Evolutionary conservation across 768 basidiomycete species (phyloP).

Genomic region (Macrolepiota fuliginosa): DNA sequence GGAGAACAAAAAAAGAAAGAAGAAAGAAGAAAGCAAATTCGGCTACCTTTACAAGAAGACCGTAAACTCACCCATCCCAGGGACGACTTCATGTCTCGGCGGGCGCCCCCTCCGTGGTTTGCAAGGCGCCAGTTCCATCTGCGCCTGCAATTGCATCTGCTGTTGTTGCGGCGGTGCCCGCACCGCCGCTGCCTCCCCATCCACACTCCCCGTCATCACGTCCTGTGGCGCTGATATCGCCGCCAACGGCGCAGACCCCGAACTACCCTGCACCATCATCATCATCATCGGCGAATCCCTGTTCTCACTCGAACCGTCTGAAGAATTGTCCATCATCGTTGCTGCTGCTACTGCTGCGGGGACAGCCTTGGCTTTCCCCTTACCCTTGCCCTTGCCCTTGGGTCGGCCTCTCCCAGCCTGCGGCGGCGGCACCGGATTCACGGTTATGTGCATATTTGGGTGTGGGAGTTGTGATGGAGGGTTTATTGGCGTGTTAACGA

Average conservation of each 20-base stretch:
- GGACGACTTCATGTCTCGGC: slow-evolving; percentile 9
- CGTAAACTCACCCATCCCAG: slow-evolving; percentile 12
- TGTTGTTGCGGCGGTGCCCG: not conserved
- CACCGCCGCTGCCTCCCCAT: not conserved
- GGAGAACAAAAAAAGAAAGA: not conserved
- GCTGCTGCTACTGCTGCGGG: not conserved
- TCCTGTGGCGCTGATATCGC: too few relatives aligned
- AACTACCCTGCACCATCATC: not conserved
- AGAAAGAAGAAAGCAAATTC: not conserved
- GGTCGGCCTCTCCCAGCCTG: slow-evolving; percentile 1
- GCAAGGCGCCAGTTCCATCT: slow-evolving; percentile 4
- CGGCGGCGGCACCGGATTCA: not conserved
- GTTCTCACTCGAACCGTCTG: not conserved
- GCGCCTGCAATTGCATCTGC: not conserved
- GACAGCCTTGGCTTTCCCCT: not conserved
- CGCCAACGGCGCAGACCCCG: not conserved
- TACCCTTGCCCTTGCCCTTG: slow-evolving; percentile 1
- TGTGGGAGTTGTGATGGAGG: not conserved
- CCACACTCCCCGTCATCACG: not conserved
- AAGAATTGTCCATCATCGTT: not conserved
- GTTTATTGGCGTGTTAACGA: not conserved
- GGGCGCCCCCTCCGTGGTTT: slow-evolving; percentile 9
- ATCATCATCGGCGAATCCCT: not conserved
- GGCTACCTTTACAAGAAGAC: slow-evolving; percentile 5
- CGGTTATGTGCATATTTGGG: too few relatives aligned